Base-by-base conservation (phyloP, 176 grass and related monocot species). In the Paspalum notatum region DNA sequence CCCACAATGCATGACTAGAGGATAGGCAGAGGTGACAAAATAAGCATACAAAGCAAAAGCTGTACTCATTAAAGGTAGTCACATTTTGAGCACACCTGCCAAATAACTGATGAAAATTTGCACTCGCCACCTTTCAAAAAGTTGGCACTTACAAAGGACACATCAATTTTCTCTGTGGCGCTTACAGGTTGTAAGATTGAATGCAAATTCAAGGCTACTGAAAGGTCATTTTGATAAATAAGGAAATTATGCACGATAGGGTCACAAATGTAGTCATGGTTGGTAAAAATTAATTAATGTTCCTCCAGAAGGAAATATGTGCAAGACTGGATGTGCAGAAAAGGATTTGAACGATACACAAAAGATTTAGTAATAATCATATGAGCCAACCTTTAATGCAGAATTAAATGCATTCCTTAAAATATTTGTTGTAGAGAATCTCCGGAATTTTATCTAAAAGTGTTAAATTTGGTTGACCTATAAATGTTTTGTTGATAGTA, bases 11-110 rank as follows among this genome's bases (percentile, higher is more conserved):
- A 84, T 49, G 6, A 74, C 32, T 11, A 16, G 32, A 49, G 51
- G 71, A 81, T 26, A 45, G 78, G 42, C 21, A 38, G 52, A 82
- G 46, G 53, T 26, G 79, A 75, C 79, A 82, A 76, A 70, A 70
- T 60, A 54, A 38, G 54, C 44, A 62, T 66, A 37, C 53, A 52
- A 47, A 51, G 43, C 27, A 82, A 73, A 76, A 55, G 71, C 62
- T 75, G 48, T 69, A 76, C 21, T 70, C 78, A 87, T 82, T 81
- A 81, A 87, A 82, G 24, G 37, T 68, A 4, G 39, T 54, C 78
- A 60, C 71, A 71, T 86, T 66, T 57, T 51, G 47, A 44, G 71
- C 17, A 52, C 11, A 21, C 8, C 12, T 68, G 14, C 32, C 63
- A 62, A 60, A 53, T 62, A 81, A 50, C 40, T 8, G 44, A 27